A percentile compares a stretch with the other conserved stretches of the same genome.
These are phyloP conservation scores for Jamesozyma rosinii DNA, from an alignment of 805 yeast species.

Conservation along the genomic window DNA sequence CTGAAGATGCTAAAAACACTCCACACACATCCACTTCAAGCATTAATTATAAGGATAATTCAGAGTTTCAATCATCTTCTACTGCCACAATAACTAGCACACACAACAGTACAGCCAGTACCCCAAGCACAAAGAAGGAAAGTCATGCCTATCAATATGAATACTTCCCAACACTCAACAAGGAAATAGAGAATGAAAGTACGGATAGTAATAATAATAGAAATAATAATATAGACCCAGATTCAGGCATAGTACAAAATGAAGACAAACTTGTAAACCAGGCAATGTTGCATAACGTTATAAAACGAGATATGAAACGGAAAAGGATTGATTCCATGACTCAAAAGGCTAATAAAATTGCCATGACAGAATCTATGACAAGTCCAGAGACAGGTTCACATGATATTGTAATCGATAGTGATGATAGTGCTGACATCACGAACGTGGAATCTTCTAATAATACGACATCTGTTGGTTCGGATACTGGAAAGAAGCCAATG, in stretches of 20 bases:
- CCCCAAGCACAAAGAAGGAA: constrained; percentile 2
- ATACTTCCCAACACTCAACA: constrained; percentile 5
- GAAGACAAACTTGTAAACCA: constrained; percentile 19
- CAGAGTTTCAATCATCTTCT: not conserved
- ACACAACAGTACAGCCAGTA: not conserved
- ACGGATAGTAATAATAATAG: no score
- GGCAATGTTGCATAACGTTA: constrained; percentile 11
- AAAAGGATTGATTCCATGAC: constrained; percentile 12
- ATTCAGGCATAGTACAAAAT: constrained; percentile 12
- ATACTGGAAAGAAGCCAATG: not conserved
- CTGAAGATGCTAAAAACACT: not conserved
- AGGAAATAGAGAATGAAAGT: not conserved
- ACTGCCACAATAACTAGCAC: not conserved
- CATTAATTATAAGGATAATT: not conserved
- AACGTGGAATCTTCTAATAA: not conserved
- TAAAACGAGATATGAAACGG: constrained; percentile 20
- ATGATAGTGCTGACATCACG: not conserved
- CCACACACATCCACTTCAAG: not conserved
- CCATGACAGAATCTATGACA: constrained; percentile 1
- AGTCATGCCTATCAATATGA: constrained; percentile 11
- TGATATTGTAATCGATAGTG: not conserved
- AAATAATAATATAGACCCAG: constrained; percentile 4
- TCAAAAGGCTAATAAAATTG: not conserved
- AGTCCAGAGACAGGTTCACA: not conserved
- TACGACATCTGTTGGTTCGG: not conserved